phyloP scores from a whole-genome alignment of 805 yeast genomes.

The Debaryomyces prosopidis region DNA sequence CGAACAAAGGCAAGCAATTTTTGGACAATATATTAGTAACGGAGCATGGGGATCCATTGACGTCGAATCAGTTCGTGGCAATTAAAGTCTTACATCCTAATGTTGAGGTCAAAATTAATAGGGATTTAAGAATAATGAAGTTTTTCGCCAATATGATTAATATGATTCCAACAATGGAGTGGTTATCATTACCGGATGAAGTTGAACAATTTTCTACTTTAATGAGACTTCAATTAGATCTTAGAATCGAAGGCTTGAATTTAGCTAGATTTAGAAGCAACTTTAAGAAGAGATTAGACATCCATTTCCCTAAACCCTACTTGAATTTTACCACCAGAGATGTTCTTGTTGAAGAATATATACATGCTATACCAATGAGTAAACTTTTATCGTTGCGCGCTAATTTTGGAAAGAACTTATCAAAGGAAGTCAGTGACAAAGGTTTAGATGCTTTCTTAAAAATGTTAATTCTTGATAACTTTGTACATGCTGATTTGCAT shows the following conservation, averaged over 20 bases:
- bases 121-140: conserved; percentile 84
- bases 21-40: conserved; percentile 37
- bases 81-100: conserved; percentile 91
- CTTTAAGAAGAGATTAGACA: conserved; percentile 56
- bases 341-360: conserved; percentile 82
- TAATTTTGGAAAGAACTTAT: conserved; percentile 50
- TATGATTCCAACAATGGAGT: conserved; percentile 89
- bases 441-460: conserved; percentile 89
- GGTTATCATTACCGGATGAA: conserved; percentile 94
- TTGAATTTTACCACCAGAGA: conserved; percentile 62
- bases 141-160: conserved; percentile 75
- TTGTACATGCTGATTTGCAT: conserved; percentile 94
- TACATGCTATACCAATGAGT: conserved; percentile 82
- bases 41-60: conserved; percentile 29
- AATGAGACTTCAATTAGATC: conserved; percentile 87
- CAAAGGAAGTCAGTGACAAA: conserved; percentile 72
- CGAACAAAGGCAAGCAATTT: conserved; percentile 16
- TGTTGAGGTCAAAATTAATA: conserved; percentile 66
- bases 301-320: conserved; percentile 81
- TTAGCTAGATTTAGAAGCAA: conserved; percentile 69
- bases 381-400: conserved; percentile 54
- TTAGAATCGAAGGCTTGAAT: conserved; percentile 87
- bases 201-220: conserved; percentile 82
- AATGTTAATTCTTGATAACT: conserved; percentile 90
- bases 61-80: conserved; percentile 66